Evolutionary conservation across 257 asterid species (phyloP).

Genomic region (Nicotiana undulata): DNA sequence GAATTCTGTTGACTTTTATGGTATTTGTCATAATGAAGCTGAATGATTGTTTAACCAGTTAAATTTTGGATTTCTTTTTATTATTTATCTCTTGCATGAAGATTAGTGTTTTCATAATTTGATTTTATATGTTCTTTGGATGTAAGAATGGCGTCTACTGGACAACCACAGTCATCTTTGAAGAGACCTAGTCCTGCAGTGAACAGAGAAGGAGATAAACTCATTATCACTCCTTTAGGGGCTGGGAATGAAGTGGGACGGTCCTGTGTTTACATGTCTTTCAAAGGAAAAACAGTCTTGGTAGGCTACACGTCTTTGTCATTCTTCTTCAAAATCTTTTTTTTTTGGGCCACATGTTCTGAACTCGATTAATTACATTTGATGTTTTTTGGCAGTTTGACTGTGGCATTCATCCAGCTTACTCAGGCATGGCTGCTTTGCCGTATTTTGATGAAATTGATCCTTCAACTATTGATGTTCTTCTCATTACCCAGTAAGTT

Average conservation of each 20-base stretch:
- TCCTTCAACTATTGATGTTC: slow-evolving; percentile 77
- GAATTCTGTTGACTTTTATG: neutral
- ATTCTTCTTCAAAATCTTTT: neutral
- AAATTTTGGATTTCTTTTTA: neutral
- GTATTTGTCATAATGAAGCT: neutral
- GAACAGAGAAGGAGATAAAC: slow-evolving; percentile 76
- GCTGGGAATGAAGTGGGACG: slow-evolving; percentile 99
- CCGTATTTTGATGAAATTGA: slow-evolving; percentile 97
- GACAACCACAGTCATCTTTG: slow-evolving; percentile 34
- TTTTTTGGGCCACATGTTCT: neutral
- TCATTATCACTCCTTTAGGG: slow-evolving; percentile 80
- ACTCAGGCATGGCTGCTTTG: slow-evolving; percentile 95
- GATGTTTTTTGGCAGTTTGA: slow-evolving; percentile 53
- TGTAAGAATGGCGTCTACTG: slow-evolving; percentile 56
- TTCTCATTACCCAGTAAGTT: slow-evolving; percentile 85
- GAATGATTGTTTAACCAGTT: neutral
- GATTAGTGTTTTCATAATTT: neutral
- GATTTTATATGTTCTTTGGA: neutral
- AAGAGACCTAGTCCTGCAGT: slow-evolving; percentile 41
- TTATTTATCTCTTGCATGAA: neutral
- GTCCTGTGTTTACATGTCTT: slow-evolving; percentile 84
- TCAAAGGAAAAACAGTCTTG: slow-evolving; percentile 82
- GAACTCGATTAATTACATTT: neutral
- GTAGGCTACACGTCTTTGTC: slow-evolving; percentile 22
- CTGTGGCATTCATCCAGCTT: slow-evolving; percentile 96